phyloP scores from a whole-genome alignment of 768 basidiomycete species.

The Serendipita vermifera region DNA sequence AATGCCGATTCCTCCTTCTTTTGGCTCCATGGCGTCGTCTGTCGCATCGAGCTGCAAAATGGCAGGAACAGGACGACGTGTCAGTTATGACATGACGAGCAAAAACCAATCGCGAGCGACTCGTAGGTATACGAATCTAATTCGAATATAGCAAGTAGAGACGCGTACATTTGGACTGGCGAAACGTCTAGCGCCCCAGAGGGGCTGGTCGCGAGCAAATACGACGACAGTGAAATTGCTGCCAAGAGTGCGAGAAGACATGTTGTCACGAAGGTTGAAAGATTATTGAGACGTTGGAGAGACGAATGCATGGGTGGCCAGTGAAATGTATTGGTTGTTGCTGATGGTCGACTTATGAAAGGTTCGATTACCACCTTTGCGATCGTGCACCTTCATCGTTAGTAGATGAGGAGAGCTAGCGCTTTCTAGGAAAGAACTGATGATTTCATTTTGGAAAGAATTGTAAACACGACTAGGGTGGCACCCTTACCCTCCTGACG shows the following conservation, averaged over 20 bases:
- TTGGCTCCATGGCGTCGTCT: conserved; percentile 35
- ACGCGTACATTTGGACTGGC: conserved; percentile 57
- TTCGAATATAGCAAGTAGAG: background rate
- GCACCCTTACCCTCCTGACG: no score
- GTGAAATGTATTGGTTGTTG: no score
- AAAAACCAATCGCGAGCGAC: background rate
- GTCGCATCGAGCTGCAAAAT: conserved; percentile 11
- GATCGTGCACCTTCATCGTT: no score
- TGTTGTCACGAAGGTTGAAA: conserved; percentile 58
- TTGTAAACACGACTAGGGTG: no score
- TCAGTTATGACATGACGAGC: background rate
- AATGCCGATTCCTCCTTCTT: conserved; percentile 65
- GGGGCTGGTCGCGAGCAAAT: conserved; percentile 44
- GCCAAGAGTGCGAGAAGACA: conserved; percentile 60
- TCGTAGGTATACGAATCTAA: conserved; percentile 21
- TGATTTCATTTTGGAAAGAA: no score
- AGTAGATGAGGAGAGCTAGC: no score
- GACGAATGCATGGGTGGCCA: background rate
- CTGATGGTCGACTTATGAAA: no score
- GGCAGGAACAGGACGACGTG: background rate
- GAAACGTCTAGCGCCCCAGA: conserved; percentile 45
- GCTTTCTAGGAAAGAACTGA: no score
- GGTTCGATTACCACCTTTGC: no score
- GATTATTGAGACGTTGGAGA: conserved; percentile 52
- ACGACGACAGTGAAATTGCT: conserved; percentile 60